Conservation (phyloP, 2,329 filamentous ascomycete species). For the Fusarium nygamai region DNA sequence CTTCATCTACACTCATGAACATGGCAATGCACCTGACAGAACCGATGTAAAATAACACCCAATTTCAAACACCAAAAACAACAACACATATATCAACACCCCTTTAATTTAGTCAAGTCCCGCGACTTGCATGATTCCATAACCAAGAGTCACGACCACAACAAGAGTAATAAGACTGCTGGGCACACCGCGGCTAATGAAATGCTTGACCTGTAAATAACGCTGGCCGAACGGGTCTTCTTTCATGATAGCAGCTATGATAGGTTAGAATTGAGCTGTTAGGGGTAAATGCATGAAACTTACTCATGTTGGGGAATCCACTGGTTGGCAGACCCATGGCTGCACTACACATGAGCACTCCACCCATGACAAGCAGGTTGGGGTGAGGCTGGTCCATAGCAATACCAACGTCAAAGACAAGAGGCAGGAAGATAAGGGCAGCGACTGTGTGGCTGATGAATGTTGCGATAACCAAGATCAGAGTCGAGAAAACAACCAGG, state of each 20-base stretch:
- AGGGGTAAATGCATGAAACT: conserved; percentile 54
- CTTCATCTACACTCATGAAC: conserved; percentile 26
- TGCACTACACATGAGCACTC: conserved; percentile 96
- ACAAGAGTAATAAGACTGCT: conserved; percentile 82
- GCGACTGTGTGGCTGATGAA: conserved; percentile 99
- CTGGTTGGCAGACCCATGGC: conserved; percentile 94
- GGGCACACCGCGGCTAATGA: conserved; percentile 92
- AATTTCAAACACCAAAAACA: neutral
- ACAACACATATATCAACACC: neutral
- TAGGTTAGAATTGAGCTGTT: conserved; percentile 32
- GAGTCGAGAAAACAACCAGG: conserved; percentile 81
- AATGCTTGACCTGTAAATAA: conserved; percentile 92
- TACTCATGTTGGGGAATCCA: conserved; percentile 99
- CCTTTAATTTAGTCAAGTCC: conserved; percentile 60
- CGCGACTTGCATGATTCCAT: conserved; percentile 84
- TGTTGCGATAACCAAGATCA: conserved; percentile 93
- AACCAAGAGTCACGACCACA: conserved; percentile 89
- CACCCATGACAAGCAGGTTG: conserved; percentile 93
- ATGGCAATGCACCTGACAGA: conserved; percentile 3
- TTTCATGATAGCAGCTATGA: conserved; percentile 95
- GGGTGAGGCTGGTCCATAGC: conserved; percentile 90
- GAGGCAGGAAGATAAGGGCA: conserved; percentile 90
- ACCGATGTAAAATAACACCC: neutral
- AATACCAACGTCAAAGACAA: conserved; percentile 86
- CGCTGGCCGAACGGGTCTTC: conserved; percentile 93